phyloP scores from a whole-genome alignment of 257 asterid genomes.

The Nicotiana otophora region DNA sequence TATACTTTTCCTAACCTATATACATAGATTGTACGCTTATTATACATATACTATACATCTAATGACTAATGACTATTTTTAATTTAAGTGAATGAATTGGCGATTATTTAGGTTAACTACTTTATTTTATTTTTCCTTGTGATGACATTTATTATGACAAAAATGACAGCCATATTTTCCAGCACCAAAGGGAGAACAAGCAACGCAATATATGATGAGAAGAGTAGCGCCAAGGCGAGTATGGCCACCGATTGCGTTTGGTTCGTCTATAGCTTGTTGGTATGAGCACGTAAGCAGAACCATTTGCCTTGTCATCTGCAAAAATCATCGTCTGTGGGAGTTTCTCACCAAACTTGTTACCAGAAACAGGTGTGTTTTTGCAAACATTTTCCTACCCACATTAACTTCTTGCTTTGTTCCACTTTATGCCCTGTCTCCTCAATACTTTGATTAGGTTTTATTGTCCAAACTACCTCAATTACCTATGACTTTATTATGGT shows the following conservation, averaged over 20 bases:
- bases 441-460: background rate
- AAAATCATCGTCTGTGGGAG: slow-evolving; percentile 85
- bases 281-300: slow-evolving; percentile 88
- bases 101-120: background rate
- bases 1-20: too few species aligned
- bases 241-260: slow-evolving; percentile 78
- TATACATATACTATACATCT: too few species aligned
- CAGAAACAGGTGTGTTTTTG: slow-evolving; percentile 56
- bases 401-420: background rate
- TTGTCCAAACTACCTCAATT: background rate
- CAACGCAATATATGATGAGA: slow-evolving; percentile 79
- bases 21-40: too few species aligned
- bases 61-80: too few species aligned
- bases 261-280: slow-evolving; percentile 90
- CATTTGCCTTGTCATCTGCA: slow-evolving; percentile 72
- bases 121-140: background rate
- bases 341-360: slow-evolving; percentile 73
- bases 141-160: background rate
- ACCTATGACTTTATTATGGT: background rate
- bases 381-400: background rate
- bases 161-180: slow-evolving; percentile 90
- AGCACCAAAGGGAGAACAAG: slow-evolving; percentile 65
- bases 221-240: slow-evolving; percentile 83
- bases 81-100: too few species aligned
- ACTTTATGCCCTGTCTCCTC: background rate